Base-by-base conservation (phyloP, 2,329 filamentous ascomycete genomes). In the Mollisiaceae sp. region DNA sequence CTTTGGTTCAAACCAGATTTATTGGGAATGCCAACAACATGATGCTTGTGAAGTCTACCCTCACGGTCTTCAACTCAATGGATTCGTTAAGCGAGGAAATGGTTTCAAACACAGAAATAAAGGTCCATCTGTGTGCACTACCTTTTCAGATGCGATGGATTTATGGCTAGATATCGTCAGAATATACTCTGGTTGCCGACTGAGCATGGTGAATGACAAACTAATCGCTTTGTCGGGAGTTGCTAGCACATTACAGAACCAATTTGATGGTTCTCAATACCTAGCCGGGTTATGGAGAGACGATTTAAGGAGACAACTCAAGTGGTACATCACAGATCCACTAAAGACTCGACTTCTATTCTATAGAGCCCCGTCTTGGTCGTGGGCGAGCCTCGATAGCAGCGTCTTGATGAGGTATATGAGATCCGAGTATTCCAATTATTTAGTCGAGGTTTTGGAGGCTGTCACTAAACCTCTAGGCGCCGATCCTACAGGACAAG, bases 1-100 rank as follows among this genome's bases (percentile, higher is more conserved):
- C 55, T 67, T 67, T 35, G 63, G 35, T 1, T 43, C 36, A 12
- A 60, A 58, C 4, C 65, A 67, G 41, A 18, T 69, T 1, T 67
- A 47, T 41, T 69, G 67, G 65, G 65, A 69, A 59, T 69, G 67
- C 18, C 54, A 88, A 90, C 75, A 90, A 89, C 65, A 35, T 15
- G 52, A 58, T 15, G 52, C 52, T 36, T 65, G 59, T 11, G 63
- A 65, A 35, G 24, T 39, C 1, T 59, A 59, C 15, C 59, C 63
- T 5, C 18, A 59, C 11, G 39, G 59, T 22, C 18, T 65, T 20
- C 54, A 58, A 2, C 18, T 24, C 9, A 35, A 24, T 14, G 18
- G 14, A 35, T 52, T 22, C 22, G 27, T 15, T 12, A 50, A 36
- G 36, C 24, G 27, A 47, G 24, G 22, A 38, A 22, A 52, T 18